A percentile compares a stretch with the other conserved stretches of the same genome.
Evolutionary conservation across 2,329 filamentous ascomycete species (phyloP).

Genomic region (Botrytis paeoniae): DNA sequence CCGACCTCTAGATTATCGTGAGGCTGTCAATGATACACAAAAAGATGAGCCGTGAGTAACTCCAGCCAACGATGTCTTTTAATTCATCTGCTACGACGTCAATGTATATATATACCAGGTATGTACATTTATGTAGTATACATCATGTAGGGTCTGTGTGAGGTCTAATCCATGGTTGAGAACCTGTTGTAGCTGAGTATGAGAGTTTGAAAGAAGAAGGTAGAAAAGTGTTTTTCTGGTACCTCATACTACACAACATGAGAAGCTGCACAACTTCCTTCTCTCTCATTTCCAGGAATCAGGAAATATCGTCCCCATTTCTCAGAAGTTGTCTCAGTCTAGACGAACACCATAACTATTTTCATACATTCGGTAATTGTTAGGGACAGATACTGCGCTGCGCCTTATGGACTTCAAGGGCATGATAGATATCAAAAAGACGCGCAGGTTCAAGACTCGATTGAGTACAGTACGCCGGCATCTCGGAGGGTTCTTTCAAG

Average conservation of each 20-base stretch:
- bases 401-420: neutral
- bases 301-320: neutral
- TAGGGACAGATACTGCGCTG: neutral
- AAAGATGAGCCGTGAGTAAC: neutral
- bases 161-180: neutral
- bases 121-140: neutral
- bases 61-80: neutral
- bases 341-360: neutral
- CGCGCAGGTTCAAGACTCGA: neutral
- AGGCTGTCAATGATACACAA: slow-evolving; percentile 12
- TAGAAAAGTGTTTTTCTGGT: neutral
- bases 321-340: neutral
- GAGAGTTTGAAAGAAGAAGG: neutral
- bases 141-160: neutral
- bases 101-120: neutral
- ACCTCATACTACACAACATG: neutral
- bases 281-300: slow-evolving; percentile 1
- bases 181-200: neutral
- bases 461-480: neutral
- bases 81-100: neutral
- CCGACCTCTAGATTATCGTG: slow-evolving; percentile 18
- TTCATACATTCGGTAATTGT: neutral
- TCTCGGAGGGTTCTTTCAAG: neutral
- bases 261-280: neutral
- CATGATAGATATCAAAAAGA: neutral